phyloP scores from a whole-genome alignment of 495 filamentous ascomycete species.

The Aspergillus sclerotiicarbonarius region DNA sequence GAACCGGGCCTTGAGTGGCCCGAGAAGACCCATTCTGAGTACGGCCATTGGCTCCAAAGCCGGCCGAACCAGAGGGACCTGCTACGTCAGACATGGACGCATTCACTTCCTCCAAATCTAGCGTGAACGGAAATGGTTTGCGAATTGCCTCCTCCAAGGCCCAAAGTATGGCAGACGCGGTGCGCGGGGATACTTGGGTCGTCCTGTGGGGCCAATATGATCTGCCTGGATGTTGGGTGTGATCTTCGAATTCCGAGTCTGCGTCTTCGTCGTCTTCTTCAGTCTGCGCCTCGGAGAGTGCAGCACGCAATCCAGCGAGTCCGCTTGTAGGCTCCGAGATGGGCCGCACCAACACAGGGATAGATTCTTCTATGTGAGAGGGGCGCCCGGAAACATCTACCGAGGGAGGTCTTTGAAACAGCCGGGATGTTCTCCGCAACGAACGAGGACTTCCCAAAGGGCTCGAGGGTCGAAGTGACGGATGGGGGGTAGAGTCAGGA shows the following conservation, averaged over 20 bases:
- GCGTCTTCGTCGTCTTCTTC: constrained; percentile 35
- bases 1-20: constrained; percentile 45
- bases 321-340: constrained; percentile 17
- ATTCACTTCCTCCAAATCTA: constrained; percentile 85
- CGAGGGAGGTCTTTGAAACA: constrained; percentile 36
- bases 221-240: constrained; percentile 31
- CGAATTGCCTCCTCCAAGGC: constrained; percentile 88
- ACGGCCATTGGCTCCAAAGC: constrained; percentile 41
- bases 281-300: constrained; percentile 38
- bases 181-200: constrained; percentile 60
- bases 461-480: constrained; percentile 46
- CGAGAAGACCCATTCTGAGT: constrained; percentile 50
- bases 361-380: constrained; percentile 29
- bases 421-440: constrained; percentile 49
- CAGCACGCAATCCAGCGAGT: constrained; percentile 32
- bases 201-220: constrained; percentile 55
- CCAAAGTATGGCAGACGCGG: constrained; percentile 80
- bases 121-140: constrained; percentile 77
- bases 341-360: constrained; percentile 26
- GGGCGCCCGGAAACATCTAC: constrained; percentile 30
- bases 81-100: constrained; percentile 88
- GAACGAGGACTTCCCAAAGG: constrained; percentile 50
- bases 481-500: constrained; percentile 31
- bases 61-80: constrained; percentile 47
- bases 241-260: constrained; percentile 36